Conservation (phyloP, 352 stramenopile species). For the Phytophthora capsici region DNA sequence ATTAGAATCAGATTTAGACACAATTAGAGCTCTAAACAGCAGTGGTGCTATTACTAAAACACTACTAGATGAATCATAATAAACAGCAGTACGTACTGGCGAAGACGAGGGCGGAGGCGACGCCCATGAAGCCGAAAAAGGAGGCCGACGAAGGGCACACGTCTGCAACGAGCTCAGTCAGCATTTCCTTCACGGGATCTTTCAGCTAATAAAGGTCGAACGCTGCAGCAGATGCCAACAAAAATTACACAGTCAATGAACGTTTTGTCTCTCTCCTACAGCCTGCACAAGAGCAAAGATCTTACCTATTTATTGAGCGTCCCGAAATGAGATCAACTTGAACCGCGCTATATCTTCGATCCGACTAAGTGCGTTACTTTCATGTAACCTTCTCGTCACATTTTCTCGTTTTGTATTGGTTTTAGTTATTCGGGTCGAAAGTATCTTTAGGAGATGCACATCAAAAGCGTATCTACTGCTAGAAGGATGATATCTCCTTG, state of each 20-base stretch:
- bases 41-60: too few species aligned
- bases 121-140: slow-evolving; percentile 99
- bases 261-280: neutral
- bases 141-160: slow-evolving; percentile 97
- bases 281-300: neutral
- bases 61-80: neutral
- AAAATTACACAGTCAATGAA: neutral
- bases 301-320: slow-evolving; percentile 6
- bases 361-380: neutral
- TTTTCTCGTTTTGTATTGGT: neutral
- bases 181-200: slow-evolving; percentile 28
- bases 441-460: slow-evolving; percentile 25
- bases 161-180: slow-evolving; percentile 86
- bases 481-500: slow-evolving; percentile 24
- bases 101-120: slow-evolving; percentile 92
- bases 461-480: slow-evolving; percentile 7
- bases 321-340: slow-evolving; percentile 20
- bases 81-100: slow-evolving; percentile 33
- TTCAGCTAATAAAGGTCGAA: neutral
- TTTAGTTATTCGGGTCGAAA: neutral
- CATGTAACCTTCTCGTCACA: slow-evolving; percentile 1
- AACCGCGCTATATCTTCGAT: slow-evolving; percentile 15
- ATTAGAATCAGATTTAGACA: neutral
- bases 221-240: neutral
- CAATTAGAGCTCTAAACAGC: too few species aligned